Percentiles rank a stretch among this genome's conserved stretches.
phyloP scores from a whole-genome alignment of 73 alveolate genomes.

The Urostyla sp. region DNA sequence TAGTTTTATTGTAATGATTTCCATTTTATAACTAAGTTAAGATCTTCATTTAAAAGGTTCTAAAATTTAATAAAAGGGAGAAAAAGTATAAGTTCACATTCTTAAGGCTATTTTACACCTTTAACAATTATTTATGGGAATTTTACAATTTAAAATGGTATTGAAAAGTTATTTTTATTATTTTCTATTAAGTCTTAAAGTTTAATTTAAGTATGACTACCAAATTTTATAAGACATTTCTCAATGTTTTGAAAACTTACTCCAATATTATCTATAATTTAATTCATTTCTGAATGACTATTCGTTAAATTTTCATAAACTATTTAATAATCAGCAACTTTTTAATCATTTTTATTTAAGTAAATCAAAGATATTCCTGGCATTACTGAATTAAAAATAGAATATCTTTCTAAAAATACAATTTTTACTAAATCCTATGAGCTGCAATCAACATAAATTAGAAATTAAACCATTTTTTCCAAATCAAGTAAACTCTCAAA shows the following conservation, averaged over 20 bases:
- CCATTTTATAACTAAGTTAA: too few relatives aligned
- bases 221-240: not conserved
- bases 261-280: not conserved
- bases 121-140: slow-evolving; percentile 1
- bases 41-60: too few relatives aligned
- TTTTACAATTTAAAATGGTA: not conserved
- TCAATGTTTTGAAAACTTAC: slow-evolving; percentile 2
- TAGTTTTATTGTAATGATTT: too few relatives aligned
- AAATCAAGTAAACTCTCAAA: slow-evolving; percentile 26
- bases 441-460: not conserved
- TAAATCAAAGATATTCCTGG: slow-evolving; percentile 3
- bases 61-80: too few relatives aligned
- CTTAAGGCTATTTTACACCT: too few relatives aligned
- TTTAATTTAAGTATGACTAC: not conserved
- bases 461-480: slow-evolving; percentile 18
- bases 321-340: not conserved
- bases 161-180: not conserved
- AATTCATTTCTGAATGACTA: not conserved
- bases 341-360: not conserved
- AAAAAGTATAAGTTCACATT: too few relatives aligned
- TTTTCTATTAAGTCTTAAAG: not conserved
- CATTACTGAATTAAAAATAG: not conserved
- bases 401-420: slow-evolving; percentile 21
- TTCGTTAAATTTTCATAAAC: not conserved
- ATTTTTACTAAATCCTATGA: not conserved